Base-by-base conservation (phyloP, 164 flowering plant genomes). In the Stephania yunnanensis region DNA sequence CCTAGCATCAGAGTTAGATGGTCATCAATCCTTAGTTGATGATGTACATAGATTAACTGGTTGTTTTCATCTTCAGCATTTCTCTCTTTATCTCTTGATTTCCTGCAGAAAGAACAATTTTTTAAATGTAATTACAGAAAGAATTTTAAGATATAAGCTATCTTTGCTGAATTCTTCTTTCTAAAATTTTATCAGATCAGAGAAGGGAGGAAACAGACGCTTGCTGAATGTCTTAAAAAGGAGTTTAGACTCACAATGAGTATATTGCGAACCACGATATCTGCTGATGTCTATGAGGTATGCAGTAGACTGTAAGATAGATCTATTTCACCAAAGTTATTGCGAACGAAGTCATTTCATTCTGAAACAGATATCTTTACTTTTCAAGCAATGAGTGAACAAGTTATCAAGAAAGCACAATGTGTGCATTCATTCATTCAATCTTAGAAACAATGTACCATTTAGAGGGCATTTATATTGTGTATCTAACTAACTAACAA, bases 261-360 rank as follows among this genome's bases (percentile, higher is more conserved):
- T 81, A 87, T 85, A 53, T 82, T 95, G 22, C 81, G 97, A 78
- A 73, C 83, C 11, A 68, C 75, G 69, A 87, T 90, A 73, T 91
- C 97, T 50, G 85, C 80, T n/a, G 99, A 95, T 84, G 82, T 95
- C 50, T 95, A 95, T 81, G 99, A 95, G 98, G 99, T 95, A 83
- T 66, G 52, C 69, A 20, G 53, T 0, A 17, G 42, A 9, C 63
- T 19, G 65, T 45, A 70, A 42, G 30, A 45, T 53, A 64, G 17
- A 12, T 19, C 55, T 20, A 70, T 46, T 15, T 58, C 42, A 15
- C 20, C 13, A 15, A 58, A 5, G 22, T 13, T 69, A 0, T 44
- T 44, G 22, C 13, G 22, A 69, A 42, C 17, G 7, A 9, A 12
- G 58, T 6, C 1, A 52, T 66, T 22, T 58, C 42, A 52, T 12